phyloP scores from a whole-genome alignment of 495 filamentous ascomycete species.

The Bryoglossum gracile region DNA sequence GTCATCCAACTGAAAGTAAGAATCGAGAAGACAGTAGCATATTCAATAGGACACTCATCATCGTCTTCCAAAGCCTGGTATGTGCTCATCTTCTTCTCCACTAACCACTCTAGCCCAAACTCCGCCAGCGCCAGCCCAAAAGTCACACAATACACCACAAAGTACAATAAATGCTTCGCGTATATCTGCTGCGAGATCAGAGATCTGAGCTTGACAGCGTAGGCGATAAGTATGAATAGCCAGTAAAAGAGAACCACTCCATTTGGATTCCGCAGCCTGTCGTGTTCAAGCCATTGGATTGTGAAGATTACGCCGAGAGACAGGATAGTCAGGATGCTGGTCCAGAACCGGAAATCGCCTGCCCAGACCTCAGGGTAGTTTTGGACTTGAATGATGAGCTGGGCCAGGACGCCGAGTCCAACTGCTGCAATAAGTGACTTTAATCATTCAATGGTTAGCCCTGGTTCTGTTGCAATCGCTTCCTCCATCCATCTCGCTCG shows the following conservation, averaged over 20 bases:
- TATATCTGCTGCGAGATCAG: conserved; percentile 71
- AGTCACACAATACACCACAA: conserved; percentile 67
- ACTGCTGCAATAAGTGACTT: conserved; percentile 67
- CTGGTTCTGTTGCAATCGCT: background rate
- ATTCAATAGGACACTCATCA: conserved; percentile 93
- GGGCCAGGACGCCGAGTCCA: conserved; percentile 56
- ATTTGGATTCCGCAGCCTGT: conserved; percentile 80
- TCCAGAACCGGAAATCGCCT: conserved; percentile 87
- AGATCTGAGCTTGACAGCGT: conserved; percentile 81
- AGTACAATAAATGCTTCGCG: conserved; percentile 59
- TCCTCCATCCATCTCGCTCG: too few species aligned
- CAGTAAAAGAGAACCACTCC: conserved; percentile 95
- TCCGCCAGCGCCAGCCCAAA: conserved; percentile 65
- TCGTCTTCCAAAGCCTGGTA: conserved; percentile 79
- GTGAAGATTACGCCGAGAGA: conserved; percentile 73
- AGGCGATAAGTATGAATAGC: conserved; percentile 78
- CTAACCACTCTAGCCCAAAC: conserved; percentile 81
- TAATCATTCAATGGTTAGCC: conserved; percentile 3
- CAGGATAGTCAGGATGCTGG: conserved; percentile 64
- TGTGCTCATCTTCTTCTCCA: conserved; percentile 76
- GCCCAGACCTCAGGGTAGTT: conserved; percentile 62
- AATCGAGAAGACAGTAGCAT: conserved; percentile 88
- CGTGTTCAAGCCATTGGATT: conserved; percentile 92
- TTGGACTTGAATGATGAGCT: conserved; percentile 72
- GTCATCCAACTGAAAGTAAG: conserved; percentile 99